Evolutionary conservation across 768 basidiomycete species (phyloP), one percentile per base, ranked within the genome.

Genomic region (Tylopilus subfusipes): DNA sequence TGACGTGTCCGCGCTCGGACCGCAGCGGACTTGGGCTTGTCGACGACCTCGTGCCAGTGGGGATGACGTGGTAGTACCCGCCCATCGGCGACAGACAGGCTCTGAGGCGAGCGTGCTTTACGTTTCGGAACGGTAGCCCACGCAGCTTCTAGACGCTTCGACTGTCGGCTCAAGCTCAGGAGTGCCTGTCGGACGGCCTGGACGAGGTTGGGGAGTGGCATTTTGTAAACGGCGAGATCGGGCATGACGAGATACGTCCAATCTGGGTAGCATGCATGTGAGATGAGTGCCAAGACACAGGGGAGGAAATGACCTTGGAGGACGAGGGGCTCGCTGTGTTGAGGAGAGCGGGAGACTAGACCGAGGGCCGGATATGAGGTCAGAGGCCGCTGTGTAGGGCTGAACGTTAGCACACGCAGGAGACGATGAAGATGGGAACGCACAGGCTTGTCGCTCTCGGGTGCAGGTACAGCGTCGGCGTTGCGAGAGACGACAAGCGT

Each of bases 231-330:
- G 46, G 58, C n/a, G 27, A 68, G 55, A 29, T 50, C 38, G 19
- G 70, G 70, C 16, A 58, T 22, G 22, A 68, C 56, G 19, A 70
- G 53, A 47, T 68, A 70, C 34, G 66, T 63, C 69, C 70, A 70
- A 33, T 47, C 70, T 70, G 22, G 5, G 22, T 29, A 18, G 7
- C 11, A 5, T 16, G 5, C 0, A 3, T 12, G 40, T 58, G 10
- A 62, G 53, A 44, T 16, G n/a, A 25, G 31, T 24, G 24, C 4
- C 12, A 19, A n/a, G 25, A n/a, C 13, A 9, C 2, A 39, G 39
- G 39, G 21, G 18, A 47, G 9, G 21, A 2, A 48, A 12, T 29
- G 29, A 69, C 69, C 68, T 64, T 57, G 48, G 16, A 64, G 30
- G 11, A 64, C 33, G 16, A 60, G 46, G 0, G 16, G 25, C 10